phyloP scores from a whole-genome alignment of 2,329 filamentous ascomycete species.

The Corniculantispora saksenae region DNA sequence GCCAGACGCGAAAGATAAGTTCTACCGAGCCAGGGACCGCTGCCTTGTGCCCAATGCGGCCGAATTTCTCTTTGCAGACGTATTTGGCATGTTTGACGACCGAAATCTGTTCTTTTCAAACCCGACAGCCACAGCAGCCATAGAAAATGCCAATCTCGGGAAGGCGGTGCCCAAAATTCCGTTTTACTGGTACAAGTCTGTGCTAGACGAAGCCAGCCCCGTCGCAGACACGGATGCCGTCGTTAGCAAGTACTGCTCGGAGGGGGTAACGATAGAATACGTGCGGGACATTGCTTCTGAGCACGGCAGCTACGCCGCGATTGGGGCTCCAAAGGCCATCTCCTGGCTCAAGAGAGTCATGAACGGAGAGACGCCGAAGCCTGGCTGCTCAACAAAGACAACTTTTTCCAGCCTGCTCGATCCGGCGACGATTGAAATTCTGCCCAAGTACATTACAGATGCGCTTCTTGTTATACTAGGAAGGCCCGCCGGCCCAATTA shows the following conservation, averaged over 20 bases:
- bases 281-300: slow-evolving; percentile 43
- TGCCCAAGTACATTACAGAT: slow-evolving; percentile 6
- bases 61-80: slow-evolving; percentile 36
- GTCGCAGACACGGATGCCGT: slow-evolving; percentile 45
- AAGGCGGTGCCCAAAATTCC: slow-evolving; percentile 48
- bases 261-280: slow-evolving; percentile 44
- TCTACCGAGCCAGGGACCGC: slow-evolving; percentile 28
- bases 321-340: slow-evolving; percentile 22
- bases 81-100: slow-evolving; percentile 43
- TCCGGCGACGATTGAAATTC: not conserved
- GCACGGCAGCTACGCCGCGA: slow-evolving; percentile 30
- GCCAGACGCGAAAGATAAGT: slow-evolving; percentile 29
- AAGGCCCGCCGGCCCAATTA: not conserved
- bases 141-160: too few species aligned
- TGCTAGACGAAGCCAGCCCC: slow-evolving; percentile 45
- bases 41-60: slow-evolving; percentile 28
- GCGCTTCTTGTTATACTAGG: slow-evolving; percentile 11
- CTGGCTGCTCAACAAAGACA: slow-evolving; percentile 10
- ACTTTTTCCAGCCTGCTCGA: slow-evolving; percentile 1
- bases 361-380: slow-evolving; percentile 8
- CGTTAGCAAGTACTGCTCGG: slow-evolving; percentile 42
- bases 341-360: slow-evolving; percentile 22
- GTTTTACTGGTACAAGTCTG: slow-evolving; percentile 51
- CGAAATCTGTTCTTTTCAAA: slow-evolving; percentile 27
- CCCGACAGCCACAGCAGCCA: slow-evolving; percentile 22